phyloP scores from a whole-genome alignment of 1,284 basidiomycete genomes.

The Irpex sp. region DNA sequence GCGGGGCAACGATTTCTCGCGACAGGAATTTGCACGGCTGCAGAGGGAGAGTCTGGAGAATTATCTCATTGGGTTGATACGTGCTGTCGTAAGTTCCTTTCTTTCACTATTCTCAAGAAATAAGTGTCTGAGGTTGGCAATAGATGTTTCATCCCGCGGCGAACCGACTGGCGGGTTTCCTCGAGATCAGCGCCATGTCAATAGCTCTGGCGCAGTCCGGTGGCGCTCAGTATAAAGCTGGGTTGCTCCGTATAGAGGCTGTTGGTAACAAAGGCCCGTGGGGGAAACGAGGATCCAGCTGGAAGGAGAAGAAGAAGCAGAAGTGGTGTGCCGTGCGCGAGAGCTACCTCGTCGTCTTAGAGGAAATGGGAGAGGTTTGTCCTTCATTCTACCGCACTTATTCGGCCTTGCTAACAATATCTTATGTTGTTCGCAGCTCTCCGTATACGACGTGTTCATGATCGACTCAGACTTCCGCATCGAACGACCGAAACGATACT shows the following conservation, averaged over 20 bases:
- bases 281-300: slow-evolving; percentile 61
- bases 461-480: slow-evolving; percentile 90
- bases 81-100: slow-evolving; percentile 69
- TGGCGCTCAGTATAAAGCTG: slow-evolving; percentile 87
- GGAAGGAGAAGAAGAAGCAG: slow-evolving; percentile 69
- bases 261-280: slow-evolving; percentile 49
- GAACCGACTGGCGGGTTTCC: slow-evolving; percentile 90
- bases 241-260: slow-evolving; percentile 67
- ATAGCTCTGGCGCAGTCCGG: slow-evolving; percentile 82
- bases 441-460: slow-evolving; percentile 92
- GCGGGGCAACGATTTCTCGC: slow-evolving; percentile 47
- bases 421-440: slow-evolving; percentile 41
- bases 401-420: no score
- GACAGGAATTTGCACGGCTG: slow-evolving; percentile 74
- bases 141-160: slow-evolving; percentile 97
- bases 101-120: not conserved
- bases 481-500: slow-evolving; percentile 73
- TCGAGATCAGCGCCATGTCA: slow-evolving; percentile 91
- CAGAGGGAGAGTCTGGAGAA: slow-evolving; percentile 84
- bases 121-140: not conserved
- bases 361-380: slow-evolving; percentile 83
- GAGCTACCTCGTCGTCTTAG: slow-evolving; percentile 85
- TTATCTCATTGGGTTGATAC: slow-evolving; percentile 87
- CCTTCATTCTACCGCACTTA: not conserved
- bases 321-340: slow-evolving; percentile 96